phyloP scores from a whole-genome alignment of 352 stramenopile genomes.

The Thalassiosira oceanica region DNA sequence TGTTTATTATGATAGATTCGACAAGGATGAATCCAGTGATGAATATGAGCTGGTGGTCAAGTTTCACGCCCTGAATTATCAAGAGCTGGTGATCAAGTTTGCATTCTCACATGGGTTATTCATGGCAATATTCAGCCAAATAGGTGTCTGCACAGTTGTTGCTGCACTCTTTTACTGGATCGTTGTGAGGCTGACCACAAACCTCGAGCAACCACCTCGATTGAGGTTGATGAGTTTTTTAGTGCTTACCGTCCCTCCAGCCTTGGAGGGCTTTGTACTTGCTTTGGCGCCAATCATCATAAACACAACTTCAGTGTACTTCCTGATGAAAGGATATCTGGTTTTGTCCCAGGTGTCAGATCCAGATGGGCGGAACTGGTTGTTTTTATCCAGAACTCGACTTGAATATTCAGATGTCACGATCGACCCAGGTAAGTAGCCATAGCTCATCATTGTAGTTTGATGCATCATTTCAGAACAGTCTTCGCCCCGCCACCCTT shows the following conservation, averaged over 20 bases:
- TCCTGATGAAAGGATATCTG: constrained; percentile 52
- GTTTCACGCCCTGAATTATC: constrained; percentile 91
- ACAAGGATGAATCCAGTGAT: constrained; percentile 85
- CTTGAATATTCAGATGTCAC: constrained; percentile 86
- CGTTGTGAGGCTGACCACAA: constrained; percentile 88
- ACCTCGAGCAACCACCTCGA: constrained; percentile 87
- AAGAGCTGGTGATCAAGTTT: constrained; percentile 95
- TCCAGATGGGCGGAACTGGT: constrained; percentile 44
- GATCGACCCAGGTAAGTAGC: constrained; percentile 83
- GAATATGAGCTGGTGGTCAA: constrained; percentile 90
- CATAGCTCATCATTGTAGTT: no score
- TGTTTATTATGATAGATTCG: constrained; percentile 88
- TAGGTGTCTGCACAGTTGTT: constrained; percentile 86
- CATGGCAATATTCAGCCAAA: constrained; percentile 89
- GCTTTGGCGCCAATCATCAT: constrained; percentile 84
- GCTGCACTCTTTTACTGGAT: constrained; percentile 88
- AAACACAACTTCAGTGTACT: constrained; percentile 46
- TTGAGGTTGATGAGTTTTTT: constrained; percentile 92
- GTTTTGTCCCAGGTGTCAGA: constrained; percentile 64
- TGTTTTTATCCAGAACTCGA: constrained; percentile 83
- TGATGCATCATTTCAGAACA: no score
- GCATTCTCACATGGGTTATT: constrained; percentile 92
- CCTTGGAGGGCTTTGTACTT: constrained; percentile 87
- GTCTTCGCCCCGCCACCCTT: no score
- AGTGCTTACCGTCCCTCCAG: constrained; percentile 87